Evolutionary conservation across 331 rosid species (phyloP).

Genomic region (Prunus yedoensis): DNA sequence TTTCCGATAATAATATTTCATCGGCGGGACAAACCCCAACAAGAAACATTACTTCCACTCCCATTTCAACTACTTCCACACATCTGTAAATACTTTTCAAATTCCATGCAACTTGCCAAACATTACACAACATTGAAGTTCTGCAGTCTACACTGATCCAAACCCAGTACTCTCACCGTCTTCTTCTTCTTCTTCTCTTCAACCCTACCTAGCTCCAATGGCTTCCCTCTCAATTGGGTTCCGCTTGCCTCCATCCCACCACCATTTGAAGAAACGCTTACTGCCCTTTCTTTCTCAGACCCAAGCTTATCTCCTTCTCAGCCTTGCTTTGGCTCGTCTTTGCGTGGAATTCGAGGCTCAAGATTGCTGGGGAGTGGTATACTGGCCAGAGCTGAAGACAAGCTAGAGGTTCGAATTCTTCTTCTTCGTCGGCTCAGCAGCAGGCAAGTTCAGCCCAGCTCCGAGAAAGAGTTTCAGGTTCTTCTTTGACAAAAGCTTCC

Average conservation of each 20-base stretch:
- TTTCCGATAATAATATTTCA: neutral
- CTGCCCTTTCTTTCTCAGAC: slow-evolving; percentile 22
- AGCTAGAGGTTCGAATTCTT: slow-evolving; percentile 41
- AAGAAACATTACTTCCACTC: slow-evolving; percentile 1
- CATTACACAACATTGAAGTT: neutral
- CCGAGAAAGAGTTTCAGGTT: slow-evolving; percentile 58
- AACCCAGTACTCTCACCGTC: neutral
- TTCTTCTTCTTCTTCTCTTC: neutral
- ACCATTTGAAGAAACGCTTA: slow-evolving; percentile 29
- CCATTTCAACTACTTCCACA: neutral
- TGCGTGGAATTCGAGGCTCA: slow-evolving; percentile 33
- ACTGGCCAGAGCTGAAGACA: slow-evolving; percentile 73
- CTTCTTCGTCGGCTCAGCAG: slow-evolving; percentile 44
- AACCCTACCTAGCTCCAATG: slow-evolving; percentile 33
- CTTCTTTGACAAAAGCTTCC: slow-evolving; percentile 19
- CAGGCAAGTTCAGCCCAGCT: slow-evolving; percentile 44
- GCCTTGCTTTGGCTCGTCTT: slow-evolving; percentile 41
- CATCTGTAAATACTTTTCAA: neutral
- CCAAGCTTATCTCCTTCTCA: slow-evolving; percentile 32
- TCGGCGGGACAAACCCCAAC: neutral
- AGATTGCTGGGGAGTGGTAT: slow-evolving; percentile 50
- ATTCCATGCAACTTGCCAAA: neutral
- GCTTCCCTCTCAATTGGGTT: slow-evolving; percentile 63
- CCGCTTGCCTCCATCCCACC: slow-evolving; percentile 37
- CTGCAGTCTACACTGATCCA: neutral